phyloP scores from a whole-genome alignment of 208 protist genomes.

The Naegleria lovaniensis region DNA sequence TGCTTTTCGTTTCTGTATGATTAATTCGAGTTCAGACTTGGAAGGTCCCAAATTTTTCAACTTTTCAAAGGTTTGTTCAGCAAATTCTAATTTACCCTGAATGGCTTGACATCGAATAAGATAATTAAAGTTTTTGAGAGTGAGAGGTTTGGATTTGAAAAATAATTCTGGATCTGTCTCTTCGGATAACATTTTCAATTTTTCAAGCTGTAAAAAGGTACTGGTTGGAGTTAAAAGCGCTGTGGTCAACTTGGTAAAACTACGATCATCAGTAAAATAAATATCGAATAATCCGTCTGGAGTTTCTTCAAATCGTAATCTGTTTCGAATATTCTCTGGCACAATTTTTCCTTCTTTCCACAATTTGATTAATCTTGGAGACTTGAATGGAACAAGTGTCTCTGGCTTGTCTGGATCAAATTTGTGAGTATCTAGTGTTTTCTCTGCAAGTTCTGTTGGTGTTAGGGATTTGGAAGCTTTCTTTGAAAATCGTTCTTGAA shows the following conservation, averaged over 20 bases:
- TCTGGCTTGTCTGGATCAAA: not conserved
- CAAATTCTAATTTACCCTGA: not conserved
- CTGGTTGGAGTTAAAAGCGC: not conserved
- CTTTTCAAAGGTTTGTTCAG: not conserved
- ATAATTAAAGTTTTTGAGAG: not conserved
- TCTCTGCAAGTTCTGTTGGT: not conserved
- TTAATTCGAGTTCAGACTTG: not conserved
- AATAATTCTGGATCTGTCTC: not conserved
- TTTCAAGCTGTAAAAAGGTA: not conserved
- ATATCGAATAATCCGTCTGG: not conserved
- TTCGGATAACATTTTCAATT: not conserved
- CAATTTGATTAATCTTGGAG: not conserved
- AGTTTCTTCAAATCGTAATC: not conserved
- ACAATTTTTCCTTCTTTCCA: conserved; percentile 10
- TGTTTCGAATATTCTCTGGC: not conserved
- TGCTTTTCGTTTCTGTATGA: not conserved
- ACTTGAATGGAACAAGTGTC: not conserved
- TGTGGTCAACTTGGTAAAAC: not conserved
- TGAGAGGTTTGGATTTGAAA: not conserved
- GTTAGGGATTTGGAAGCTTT: not conserved
- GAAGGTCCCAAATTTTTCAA: not conserved
- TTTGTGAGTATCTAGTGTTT: not conserved
- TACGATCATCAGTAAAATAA: not conserved
- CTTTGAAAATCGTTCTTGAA: not conserved
- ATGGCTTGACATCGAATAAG: not conserved